Percentiles rank a stretch among this genome's conserved stretches.
Conservation (phyloP, 139 green algal genomes). For the Eudorina sp. region DNA sequence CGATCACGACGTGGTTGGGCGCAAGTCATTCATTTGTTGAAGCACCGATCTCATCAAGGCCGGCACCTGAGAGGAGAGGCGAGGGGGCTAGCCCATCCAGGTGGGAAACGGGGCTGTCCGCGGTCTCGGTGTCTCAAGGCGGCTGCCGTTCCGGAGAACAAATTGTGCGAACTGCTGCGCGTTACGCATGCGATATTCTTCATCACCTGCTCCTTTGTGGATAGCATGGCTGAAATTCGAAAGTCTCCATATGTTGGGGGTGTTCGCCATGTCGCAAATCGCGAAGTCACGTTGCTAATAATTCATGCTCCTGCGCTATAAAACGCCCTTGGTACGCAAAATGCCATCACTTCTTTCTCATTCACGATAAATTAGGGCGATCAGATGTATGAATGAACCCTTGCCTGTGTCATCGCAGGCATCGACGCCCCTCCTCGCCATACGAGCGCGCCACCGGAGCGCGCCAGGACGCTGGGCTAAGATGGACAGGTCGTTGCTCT, state of each 20-base stretch:
- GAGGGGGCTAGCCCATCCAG: conserved; percentile 10
- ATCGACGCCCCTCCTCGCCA: conserved; percentile 29
- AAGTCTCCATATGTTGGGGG: not conserved
- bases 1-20: not conserved
- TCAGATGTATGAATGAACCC: no score
- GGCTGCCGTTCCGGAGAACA: conserved; percentile 1
- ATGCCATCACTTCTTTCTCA: no score
- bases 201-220: not conserved
- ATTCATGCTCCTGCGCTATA: not conserved
- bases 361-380: no score
- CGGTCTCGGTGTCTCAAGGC: not conserved
- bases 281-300: not conserved
- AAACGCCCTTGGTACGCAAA: no score
- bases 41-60: not conserved
- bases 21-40: no score
- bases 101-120: conserved; percentile 7
- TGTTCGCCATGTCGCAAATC: not conserved
- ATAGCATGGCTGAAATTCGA: not conserved
- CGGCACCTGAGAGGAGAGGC: conserved; percentile 4
- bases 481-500: conserved; percentile 48
- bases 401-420: no score
- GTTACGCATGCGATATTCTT: not conserved
- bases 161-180: not conserved
- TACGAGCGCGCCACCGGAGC: conserved; percentile 12
- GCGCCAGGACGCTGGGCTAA: conserved; percentile 30